A percentile compares a stretch with the other conserved stretches of the same genome.
Conservation (phyloP, 352 stramenopile genomes). For the Phytophthora ramorum region DNA sequence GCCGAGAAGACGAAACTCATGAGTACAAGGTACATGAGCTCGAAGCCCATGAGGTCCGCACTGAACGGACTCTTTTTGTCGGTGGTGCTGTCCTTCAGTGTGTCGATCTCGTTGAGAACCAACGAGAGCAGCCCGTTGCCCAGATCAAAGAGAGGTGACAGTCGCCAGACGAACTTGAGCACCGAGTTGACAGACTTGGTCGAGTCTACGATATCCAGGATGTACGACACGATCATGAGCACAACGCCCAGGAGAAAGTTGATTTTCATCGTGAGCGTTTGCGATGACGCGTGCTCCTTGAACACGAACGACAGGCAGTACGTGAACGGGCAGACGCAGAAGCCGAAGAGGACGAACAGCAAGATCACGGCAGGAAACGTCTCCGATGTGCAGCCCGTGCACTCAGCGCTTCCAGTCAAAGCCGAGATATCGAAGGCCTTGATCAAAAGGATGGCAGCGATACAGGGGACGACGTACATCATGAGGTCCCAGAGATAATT, state of each 20-base stretch:
- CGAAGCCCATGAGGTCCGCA: conserved; percentile 54
- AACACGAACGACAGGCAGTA: conserved; percentile 72
- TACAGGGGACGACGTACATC: conserved; percentile 84
- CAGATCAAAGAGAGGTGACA: conserved; percentile 66
- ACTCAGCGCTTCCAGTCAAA: conserved; percentile 51
- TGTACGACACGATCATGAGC: conserved; percentile 63
- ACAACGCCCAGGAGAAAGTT: conserved; percentile 68
- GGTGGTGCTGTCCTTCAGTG: conserved; percentile 20
- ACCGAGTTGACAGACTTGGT: conserved; percentile 52
- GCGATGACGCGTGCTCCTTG: conserved; percentile 54
- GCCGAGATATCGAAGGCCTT: conserved; percentile 44
- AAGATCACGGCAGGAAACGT: conserved; percentile 57
- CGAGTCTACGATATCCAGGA: conserved; percentile 46
- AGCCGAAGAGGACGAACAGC: conserved; percentile 60
- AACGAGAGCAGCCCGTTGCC: conserved; percentile 41
- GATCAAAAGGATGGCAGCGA: conserved; percentile 46
- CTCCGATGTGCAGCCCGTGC: conserved; percentile 40
- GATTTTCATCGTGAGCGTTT: conserved; percentile 67
- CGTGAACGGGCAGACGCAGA: conserved; percentile 58
- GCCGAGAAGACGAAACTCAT: conserved; percentile 23
- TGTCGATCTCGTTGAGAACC: conserved; percentile 40
- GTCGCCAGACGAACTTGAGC: conserved; percentile 68
- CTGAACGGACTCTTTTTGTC: conserved; percentile 52
- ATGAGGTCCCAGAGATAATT: conserved; percentile 95
- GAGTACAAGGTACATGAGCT: conserved; percentile 52